These are phyloP conservation scores for Aquilaria malaccensis DNA, from an alignment of 345 rosid genomes.

Conservation along the genomic window DNA sequence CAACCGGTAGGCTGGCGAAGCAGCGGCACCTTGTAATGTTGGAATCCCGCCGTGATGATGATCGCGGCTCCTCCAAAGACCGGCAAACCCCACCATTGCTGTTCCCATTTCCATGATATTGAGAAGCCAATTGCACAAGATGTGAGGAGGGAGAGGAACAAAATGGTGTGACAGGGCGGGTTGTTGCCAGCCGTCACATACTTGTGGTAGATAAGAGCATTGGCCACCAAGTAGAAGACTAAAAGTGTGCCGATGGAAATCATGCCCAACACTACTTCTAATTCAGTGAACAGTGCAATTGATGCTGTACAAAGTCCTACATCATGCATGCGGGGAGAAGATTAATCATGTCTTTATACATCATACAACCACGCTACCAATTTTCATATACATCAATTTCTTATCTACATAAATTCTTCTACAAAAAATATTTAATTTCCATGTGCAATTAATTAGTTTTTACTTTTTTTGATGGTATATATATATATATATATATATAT, in stretches of 20 bases:
- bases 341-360: background rate
- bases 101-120: slow-evolving; percentile 52
- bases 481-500: too few species aligned
- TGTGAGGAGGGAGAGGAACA: slow-evolving; percentile 72
- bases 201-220: slow-evolving; percentile 72
- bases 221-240: slow-evolving; percentile 86
- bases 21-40: slow-evolving; percentile 29
- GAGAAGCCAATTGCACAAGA: slow-evolving; percentile 50
- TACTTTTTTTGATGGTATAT: too few species aligned
- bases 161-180: slow-evolving; percentile 45
- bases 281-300: slow-evolving; percentile 80
- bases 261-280: slow-evolving; percentile 54
- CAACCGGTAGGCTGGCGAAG: slow-evolving; percentile 27
- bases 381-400: too few species aligned
- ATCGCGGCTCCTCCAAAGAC: slow-evolving; percentile 35
- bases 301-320: slow-evolving; percentile 91
- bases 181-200: slow-evolving; percentile 39
- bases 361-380: too few species aligned
- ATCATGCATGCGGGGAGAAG: slow-evolving; percentile 4
- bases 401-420: too few species aligned
- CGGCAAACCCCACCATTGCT: slow-evolving; percentile 48
- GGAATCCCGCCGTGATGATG: slow-evolving; percentile 34
- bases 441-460: too few species aligned
- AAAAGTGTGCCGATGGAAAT: slow-evolving; percentile 74
- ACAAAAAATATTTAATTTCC: too few species aligned